Evolutionary conservation across 1,284 basidiomycete species (phyloP), one percentile per base, ranked within the genome.

Genomic region (Omphalotus olearius): DNA sequence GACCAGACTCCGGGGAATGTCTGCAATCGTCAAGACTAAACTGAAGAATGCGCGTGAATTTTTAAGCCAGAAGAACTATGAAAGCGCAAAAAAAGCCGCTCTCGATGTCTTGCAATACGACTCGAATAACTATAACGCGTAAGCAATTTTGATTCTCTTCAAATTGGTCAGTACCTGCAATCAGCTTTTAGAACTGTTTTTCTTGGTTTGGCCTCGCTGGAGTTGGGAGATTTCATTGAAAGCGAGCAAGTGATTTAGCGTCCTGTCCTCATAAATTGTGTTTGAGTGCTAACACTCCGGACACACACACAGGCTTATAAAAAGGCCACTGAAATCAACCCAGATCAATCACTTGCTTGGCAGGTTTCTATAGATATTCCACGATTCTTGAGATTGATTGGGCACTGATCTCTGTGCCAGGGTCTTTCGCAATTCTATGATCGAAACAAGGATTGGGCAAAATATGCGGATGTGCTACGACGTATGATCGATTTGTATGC

Each of bases 31-130:
- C 43, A 93, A 90, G 64, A 68, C 68, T 33, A 90, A 87, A 63
- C 75, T 96, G 59, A 97, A 95, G 68, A 71, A 78, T n/a, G 87
- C 93, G 16, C 82, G 88, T 55, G 84, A 89, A 38, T 79, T 83
- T 6, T 69, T 96, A n/a, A 72, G 71, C 7, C 85, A 84, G 63
- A 90, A 90, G 63, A 83, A 95, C 57, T 91, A 80, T 56, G 68
- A 74, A 18, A 69, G 70, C n/a, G 93, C 91, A 6, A 83, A 80
- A 56, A 76, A 82, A 56, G 78, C 85, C 25, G 81, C 84, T 10
- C 67, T 75, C 18, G 76, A 83, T 54, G 82, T 82, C 13, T 69
- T 90, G 35, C 83, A 87, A 40, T 84, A 82, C 59, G 90, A 92
- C 54, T 76, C 86, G 3, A 79, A 82, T 42, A 90, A 88, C 62